phyloP scores from a whole-genome alignment of 106 monocot species.

The Xerophyta viscosa region DNA sequence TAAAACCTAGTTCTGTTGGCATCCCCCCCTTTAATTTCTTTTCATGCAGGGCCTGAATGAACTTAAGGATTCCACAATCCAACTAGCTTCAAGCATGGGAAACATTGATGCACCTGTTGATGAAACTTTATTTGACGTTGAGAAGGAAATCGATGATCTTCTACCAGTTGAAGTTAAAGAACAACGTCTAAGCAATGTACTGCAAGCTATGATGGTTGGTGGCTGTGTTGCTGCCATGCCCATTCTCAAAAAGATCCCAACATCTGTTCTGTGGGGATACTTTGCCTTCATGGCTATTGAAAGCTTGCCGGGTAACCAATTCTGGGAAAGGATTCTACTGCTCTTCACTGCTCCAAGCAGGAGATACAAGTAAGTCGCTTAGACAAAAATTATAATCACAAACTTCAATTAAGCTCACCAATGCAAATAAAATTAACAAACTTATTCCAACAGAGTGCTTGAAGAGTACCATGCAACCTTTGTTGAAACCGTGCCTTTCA shows the following conservation, averaged over 20 bases:
- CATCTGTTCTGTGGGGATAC: conserved; percentile 83
- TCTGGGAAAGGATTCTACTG: conserved; percentile 85
- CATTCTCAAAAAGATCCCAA: conserved; percentile 67
- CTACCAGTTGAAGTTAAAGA: conserved; percentile 81
- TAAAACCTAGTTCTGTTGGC: background rate
- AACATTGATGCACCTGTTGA: conserved; percentile 70
- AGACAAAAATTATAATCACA: background rate
- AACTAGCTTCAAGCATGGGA: conserved; percentile 57
- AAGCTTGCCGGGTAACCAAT: conserved; percentile 90
- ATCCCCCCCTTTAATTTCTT: background rate
- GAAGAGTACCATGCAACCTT: conserved; percentile 80
- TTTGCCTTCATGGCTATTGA: conserved; percentile 95
- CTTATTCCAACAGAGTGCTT: conserved; percentile 37
- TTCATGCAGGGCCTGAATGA: conserved; percentile 43
- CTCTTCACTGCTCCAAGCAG: conserved; percentile 80
- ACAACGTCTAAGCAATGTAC: conserved; percentile 65
- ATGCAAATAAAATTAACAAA: background rate
- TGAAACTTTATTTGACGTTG: conserved; percentile 65
- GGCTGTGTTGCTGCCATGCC: conserved; percentile 81
- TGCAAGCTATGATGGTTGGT: conserved; percentile 65
- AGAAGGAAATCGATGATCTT: conserved; percentile 83
- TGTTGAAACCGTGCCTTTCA: conserved; percentile 85
- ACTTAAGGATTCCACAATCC: conserved; percentile 72
- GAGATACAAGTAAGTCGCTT: conserved; percentile 54
- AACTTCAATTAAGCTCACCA: background rate